Evolutionary conservation across 306 rosid species (phyloP).

Genomic region (Astragalus membranaceus): DNA sequence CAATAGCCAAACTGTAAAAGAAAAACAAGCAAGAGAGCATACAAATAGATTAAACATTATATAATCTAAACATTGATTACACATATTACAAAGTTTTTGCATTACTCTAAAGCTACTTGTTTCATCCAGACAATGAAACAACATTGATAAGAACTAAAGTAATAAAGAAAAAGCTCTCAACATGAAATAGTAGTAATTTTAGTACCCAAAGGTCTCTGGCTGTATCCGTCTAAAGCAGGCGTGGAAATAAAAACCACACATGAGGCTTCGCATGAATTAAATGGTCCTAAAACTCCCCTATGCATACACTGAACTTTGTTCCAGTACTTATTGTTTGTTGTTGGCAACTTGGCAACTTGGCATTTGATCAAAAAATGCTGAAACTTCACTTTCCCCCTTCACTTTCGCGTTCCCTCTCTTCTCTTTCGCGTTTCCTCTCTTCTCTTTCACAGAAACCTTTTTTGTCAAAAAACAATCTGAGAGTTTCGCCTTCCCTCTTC

Average conservation of each 20-base stretch:
- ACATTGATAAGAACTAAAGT: slow-evolving; percentile 9
- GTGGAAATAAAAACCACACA: background rate
- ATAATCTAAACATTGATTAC: slow-evolving; percentile 23
- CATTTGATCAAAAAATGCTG: too few species aligned
- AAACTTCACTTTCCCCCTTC: too few species aligned
- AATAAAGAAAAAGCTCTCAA: slow-evolving; percentile 2
- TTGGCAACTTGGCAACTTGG: background rate
- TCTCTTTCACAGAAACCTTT: too few species aligned
- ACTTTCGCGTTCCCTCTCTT: too few species aligned
- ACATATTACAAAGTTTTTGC: slow-evolving; percentile 27
- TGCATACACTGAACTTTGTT: background rate
- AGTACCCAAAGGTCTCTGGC: too few species aligned
- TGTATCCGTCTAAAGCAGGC: background rate
- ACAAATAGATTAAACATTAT: slow-evolving; percentile 15
- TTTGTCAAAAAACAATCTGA: too few species aligned
- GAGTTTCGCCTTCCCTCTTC: too few species aligned
- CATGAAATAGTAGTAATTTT: too few species aligned
- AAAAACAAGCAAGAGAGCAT: background rate
- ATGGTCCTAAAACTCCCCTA: background rate
- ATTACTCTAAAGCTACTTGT: slow-evolving; percentile 35
- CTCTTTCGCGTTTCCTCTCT: too few species aligned
- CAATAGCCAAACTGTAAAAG: background rate
- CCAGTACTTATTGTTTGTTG: background rate
- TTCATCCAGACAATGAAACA: slow-evolving; percentile 74
- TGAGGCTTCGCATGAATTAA: too few species aligned